Conservation (phyloP, 805 yeast species). For the Henningerozyma blattae region DNA sequence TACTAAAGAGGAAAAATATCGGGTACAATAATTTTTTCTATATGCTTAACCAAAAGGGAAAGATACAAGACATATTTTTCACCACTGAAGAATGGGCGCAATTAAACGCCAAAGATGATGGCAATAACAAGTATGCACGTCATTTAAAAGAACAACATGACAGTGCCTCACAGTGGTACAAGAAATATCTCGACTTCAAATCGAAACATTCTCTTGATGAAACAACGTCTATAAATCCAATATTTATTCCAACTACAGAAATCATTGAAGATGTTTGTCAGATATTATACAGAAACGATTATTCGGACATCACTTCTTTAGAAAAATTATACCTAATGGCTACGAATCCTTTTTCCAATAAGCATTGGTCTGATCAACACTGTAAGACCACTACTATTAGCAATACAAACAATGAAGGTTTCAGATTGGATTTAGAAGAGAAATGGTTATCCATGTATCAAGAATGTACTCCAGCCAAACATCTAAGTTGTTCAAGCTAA, state of each 20-base stretch:
- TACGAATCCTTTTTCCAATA: slow-evolving; percentile 55
- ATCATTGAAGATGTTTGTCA: slow-evolving; percentile 73
- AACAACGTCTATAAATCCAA: slow-evolving; percentile 44
- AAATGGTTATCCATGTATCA: slow-evolving; percentile 31
- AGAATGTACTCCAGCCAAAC: slow-evolving; percentile 39
- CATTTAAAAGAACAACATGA: no score
- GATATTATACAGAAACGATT: slow-evolving; percentile 23
- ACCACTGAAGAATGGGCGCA: slow-evolving; percentile 8
- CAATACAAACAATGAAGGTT: no score
- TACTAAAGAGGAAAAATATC: slow-evolving; percentile 42
- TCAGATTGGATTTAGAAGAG: slow-evolving; percentile 36
- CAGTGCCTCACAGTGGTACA: no score
- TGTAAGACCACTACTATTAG: no score
- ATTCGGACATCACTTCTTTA: slow-evolving; percentile 30
- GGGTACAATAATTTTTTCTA: slow-evolving; percentile 78
- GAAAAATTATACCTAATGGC: slow-evolving; percentile 60
- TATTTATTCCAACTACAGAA: slow-evolving; percentile 77
- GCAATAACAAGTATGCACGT: no score
- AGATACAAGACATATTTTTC: slow-evolving; percentile 22
- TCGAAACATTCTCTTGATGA: neutral
- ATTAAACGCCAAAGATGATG: slow-evolving; percentile 15
- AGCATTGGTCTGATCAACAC: slow-evolving; percentile 62
- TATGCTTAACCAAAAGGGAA: slow-evolving; percentile 39
- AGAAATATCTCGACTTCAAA: no score
- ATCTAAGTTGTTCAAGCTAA: slow-evolving; percentile 59